Base-by-base conservation (phyloP, 345 rosid species). In the Microthlaspi erraticum region DNA sequence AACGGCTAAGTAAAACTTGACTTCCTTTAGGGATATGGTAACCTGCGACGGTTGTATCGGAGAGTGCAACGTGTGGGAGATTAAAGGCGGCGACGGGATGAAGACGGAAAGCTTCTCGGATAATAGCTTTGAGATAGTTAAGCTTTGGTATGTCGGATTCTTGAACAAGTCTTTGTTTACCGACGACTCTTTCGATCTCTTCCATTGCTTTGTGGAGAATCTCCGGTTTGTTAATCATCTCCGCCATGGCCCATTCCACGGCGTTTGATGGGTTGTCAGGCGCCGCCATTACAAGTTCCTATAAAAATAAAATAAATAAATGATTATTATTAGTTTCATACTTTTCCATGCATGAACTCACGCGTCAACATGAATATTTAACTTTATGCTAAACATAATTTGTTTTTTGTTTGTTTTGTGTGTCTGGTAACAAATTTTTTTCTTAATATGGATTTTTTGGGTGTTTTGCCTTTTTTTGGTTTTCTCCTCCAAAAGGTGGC, bases 181-280 rank as follows among this genome's bases (percentile, higher is more conserved):
- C 86, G 29, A 81, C 83, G 7, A 83, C 80, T 53, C 43, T 54
- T 11, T 81, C 83, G 2, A 85, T 59, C 53, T 85, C 87, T n/a
- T 78, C 79, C 43, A 34, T 58, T 1, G 89, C 89, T 56, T 57
- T 79, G 5, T 13, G 13, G 11, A 85, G 79, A 16, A 78, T 67
- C 42, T 81, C 69, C 0, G 85, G 85, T 61, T 81, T 53, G 54
- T 81, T 78, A 7, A 83, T 46, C 83, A 84, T 78, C 74, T 84
- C 84, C 2, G 84, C 84, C 66, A 84, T 38, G 11, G 80, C 73
- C 85, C 86, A 81, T 68, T 85, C 86, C 5, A 65, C 78, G 8
- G 77, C 84, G 33, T 77, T 81, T n/a, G 89, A 63, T 26, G 89
- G 85, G 10, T 82, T 83, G 70, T 83, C 89, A 0, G 84, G 53